Percentiles rank a stretch among this genome's conserved stretches.
phyloP scores from a whole-genome alignment of 2,329 filamentous ascomycete genomes.

The Penicillium vulpinum region DNA sequence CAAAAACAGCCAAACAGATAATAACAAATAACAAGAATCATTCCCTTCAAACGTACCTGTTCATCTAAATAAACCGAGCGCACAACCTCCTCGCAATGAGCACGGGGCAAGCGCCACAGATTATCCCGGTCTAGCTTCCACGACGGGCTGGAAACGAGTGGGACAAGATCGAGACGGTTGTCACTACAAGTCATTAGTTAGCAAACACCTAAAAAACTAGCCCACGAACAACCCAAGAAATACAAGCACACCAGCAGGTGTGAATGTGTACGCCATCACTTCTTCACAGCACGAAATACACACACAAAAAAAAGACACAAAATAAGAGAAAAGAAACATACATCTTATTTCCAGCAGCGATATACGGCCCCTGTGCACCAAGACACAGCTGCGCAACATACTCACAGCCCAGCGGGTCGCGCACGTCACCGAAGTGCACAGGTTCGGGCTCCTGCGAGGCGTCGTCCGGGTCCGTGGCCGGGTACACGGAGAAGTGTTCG shows the following conservation, averaged over 20 bases:
- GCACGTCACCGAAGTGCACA: slow-evolving; percentile 57
- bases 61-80: slow-evolving; percentile 49
- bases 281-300: slow-evolving; percentile 1
- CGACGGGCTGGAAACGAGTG: slow-evolving; percentile 35
- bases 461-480: slow-evolving; percentile 52
- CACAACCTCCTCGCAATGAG: slow-evolving; percentile 52
- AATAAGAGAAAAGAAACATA: slow-evolving; percentile 27
- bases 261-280: not conserved
- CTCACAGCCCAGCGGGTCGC: slow-evolving; percentile 56
- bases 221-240: not conserved
- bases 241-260: not conserved
- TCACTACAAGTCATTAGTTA: slow-evolving; percentile 29
- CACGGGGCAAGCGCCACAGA: slow-evolving; percentile 45
- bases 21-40: not conserved
- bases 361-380: slow-evolving; percentile 43
- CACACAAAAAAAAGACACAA: not conserved
- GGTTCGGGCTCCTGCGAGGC: slow-evolving; percentile 48
- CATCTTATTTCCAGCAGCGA: slow-evolving; percentile 54
- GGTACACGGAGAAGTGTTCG: slow-evolving; percentile 61
- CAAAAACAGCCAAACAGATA: not conserved
- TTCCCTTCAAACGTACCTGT: slow-evolving; percentile 34
- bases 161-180: slow-evolving; percentile 46
- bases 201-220: not conserved
- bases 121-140: slow-evolving; percentile 44
- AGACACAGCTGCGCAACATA: slow-evolving; percentile 59